Evolutionary conservation across 768 basidiomycete species (phyloP), one percentile per base, ranked within the genome.

Genomic region (Mycena polygramma): DNA sequence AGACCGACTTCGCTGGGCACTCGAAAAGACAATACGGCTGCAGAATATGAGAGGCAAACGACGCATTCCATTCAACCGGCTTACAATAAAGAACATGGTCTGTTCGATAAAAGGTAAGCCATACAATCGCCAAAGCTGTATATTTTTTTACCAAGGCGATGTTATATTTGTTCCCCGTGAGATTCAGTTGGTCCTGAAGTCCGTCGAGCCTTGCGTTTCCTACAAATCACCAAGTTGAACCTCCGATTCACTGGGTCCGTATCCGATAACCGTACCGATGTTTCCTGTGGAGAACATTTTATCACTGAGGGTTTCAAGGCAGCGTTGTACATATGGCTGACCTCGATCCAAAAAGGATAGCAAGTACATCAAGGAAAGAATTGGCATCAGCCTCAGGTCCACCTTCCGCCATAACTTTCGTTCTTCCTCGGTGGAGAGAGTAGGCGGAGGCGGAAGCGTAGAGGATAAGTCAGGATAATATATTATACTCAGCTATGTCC

Each of bases 131-230:
- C 5, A 43, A 22, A 14, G 14, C 9, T 4, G 15, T 0, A 20
- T 36, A 5, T 22, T 53, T 2, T 46, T 19, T 58, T 22, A 92
- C 91, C 76, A 93, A 77, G 0, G 90, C 90, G 46, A 91, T 87
- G 69, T 92, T 92, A 71, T 92, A 94, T 73, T 87, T 80, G 74
- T 89, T 85, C 9, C 89, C 88, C 1, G 81, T 84, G 48, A 93
- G 83, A 48, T 87, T 36, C 6, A 94, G 81, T 74, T 93, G 84
- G 0, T 79, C 85, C 20, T 78, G 74, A 3, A 94, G 78, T 4
- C 93, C 93, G 73, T 90, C 88, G 1, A 93, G 78, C 70, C 85
- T 89, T 4, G 92, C 92, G 75, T 93, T 92, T 39, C 90, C 91
- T 83, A 79, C 26, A 17, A 37, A 41, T 7, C 70, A 61, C 37